phyloP scores from a whole-genome alignment of 2,329 filamentous ascomycete species.

The Blastomyces parvus region DNA sequence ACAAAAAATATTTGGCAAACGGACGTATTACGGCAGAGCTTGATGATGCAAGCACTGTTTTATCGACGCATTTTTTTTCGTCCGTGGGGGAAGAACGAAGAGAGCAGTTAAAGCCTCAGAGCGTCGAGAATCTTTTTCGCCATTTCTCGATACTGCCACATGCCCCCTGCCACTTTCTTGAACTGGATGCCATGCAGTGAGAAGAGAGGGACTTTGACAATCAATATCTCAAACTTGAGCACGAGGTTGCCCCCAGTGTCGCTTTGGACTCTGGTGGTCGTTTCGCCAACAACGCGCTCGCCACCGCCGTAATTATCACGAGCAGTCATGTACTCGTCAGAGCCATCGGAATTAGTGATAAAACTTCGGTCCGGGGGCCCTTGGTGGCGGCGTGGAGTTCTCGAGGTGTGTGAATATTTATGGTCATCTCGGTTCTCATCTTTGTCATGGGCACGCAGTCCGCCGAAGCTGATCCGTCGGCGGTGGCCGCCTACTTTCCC shows the following conservation, averaged over 20 bases:
- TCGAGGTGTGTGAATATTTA: conserved; percentile 38
- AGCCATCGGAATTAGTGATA: conserved; percentile 74
- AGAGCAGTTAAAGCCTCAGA: conserved; percentile 55
- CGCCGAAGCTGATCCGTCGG: conserved; percentile 76
- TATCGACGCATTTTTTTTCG: not conserved
- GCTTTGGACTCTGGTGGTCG: conserved; percentile 81
- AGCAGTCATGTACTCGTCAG: conserved; percentile 58
- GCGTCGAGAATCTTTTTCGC: conserved; percentile 88
- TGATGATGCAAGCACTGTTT: not conserved
- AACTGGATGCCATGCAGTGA: conserved; percentile 94
- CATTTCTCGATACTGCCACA: conserved; percentile 99
- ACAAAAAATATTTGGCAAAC: not conserved
- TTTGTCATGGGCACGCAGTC: conserved; percentile 55
- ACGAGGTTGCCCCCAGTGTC: conserved; percentile 78
- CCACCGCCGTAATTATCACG: conserved; percentile 42
- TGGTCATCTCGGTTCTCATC: conserved; percentile 62
- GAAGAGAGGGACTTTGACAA: conserved; percentile 92
- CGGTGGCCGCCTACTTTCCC: conserved; percentile 50
- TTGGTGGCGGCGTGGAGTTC: conserved; percentile 37
- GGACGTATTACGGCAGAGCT: no score
- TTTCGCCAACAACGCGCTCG: conserved; percentile 66
- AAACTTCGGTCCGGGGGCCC: conserved; percentile 58
- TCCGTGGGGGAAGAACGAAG: not conserved
- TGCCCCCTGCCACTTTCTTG: conserved; percentile 90
- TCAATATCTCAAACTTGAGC: conserved; percentile 87